phyloP scores from a whole-genome alignment of 768 basidiomycete genomes.

The Mrakia gelida region DNA sequence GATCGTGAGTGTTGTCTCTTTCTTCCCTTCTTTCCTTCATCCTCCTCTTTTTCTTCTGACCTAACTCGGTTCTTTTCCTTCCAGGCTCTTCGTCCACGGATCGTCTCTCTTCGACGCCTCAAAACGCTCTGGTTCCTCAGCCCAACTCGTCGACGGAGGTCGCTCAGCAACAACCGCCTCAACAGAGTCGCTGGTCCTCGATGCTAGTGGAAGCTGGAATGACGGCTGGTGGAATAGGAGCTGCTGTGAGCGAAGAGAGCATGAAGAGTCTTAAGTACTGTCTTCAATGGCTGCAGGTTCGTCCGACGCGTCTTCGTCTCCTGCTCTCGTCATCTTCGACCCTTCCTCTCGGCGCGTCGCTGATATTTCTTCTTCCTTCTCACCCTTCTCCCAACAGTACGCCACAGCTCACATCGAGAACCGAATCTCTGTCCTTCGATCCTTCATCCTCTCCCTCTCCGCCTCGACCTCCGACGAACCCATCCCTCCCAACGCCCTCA shows the following conservation, averaged over 20 bases:
- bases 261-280: conserved; percentile 82
- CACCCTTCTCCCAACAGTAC: conserved; percentile 54
- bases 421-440: conserved; percentile 75
- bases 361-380: background rate
- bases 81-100: conserved; percentile 3
- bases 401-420: conserved; percentile 82
- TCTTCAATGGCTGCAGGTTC: conserved; percentile 70
- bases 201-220: conserved; percentile 74
- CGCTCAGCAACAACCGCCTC: conserved; percentile 7
- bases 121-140: conserved; percentile 6
- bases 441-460: conserved; percentile 48
- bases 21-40: background rate
- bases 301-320: background rate
- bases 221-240: conserved; percentile 59
- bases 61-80: background rate
- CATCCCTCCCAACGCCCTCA: conserved; percentile 37
- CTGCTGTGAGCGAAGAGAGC: conserved; percentile 84
- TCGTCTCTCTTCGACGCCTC: background rate
- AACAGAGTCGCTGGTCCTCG: conserved; percentile 62
- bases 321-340: conserved; percentile 20
- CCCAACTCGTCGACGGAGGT: background rate
- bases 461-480: conserved; percentile 36
- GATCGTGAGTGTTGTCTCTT: background rate
- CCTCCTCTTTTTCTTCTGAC: background rate
- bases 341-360: background rate